phyloP scores from a whole-genome alignment of 306 rosid species.

The Trifolium repens region DNA sequence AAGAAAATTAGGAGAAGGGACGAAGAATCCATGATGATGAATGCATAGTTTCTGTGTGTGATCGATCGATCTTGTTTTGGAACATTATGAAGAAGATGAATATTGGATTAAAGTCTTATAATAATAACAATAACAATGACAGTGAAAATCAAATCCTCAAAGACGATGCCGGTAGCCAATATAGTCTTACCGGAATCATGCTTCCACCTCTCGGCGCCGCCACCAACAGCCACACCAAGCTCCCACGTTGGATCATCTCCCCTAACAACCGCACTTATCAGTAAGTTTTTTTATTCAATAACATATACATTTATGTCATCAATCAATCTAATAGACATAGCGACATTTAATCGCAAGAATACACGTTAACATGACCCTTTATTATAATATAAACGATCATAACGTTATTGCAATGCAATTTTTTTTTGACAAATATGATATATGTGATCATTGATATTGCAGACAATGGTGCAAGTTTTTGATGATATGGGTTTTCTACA shows the following conservation, averaged over 20 bases:
- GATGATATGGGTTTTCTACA: conserved; percentile 64
- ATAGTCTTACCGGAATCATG: conserved; percentile 57
- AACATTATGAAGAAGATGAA: neutral
- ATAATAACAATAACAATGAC: neutral
- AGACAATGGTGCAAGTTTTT: conserved; percentile 70
- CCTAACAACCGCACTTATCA: conserved; percentile 54
- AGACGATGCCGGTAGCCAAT: conserved; percentile 67
- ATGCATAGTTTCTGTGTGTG: no score
- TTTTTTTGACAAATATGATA: no score
- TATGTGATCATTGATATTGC: conserved; percentile 32
- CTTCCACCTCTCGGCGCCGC: conserved; percentile 73
- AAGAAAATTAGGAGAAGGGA: no score
- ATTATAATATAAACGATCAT: neutral
- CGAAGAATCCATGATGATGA: no score
- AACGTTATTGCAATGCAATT: neutral
- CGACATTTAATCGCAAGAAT: no score
- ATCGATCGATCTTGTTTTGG: no score
- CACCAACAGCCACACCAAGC: neutral
- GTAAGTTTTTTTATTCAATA: conserved; percentile 35
- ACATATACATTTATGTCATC: neutral
- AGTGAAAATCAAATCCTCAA: neutral
- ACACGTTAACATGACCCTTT: no score
- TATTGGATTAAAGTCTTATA: neutral
- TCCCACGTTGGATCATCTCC: conserved; percentile 45
- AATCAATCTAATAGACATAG: neutral